Conservation (phyloP, 495 filamentous ascomycete genomes). For the Platismatia glauca region DNA sequence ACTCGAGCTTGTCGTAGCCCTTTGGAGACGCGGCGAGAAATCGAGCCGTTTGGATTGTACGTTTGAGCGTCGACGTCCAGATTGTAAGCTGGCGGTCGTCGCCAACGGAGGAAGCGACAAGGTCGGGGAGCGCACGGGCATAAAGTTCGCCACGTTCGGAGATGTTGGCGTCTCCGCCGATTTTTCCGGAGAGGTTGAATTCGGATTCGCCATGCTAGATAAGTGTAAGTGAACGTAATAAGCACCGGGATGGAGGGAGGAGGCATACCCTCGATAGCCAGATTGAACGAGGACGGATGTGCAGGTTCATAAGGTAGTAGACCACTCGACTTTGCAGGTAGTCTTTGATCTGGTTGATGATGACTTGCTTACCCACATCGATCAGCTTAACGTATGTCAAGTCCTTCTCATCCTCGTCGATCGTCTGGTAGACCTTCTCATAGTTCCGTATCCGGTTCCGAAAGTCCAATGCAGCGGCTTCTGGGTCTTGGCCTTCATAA, state of each 20-base stretch:
- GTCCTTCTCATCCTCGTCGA: slow-evolving; percentile 74
- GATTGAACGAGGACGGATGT: slow-evolving; percentile 94
- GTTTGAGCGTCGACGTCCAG: slow-evolving; percentile 92
- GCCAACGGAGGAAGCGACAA: slow-evolving; percentile 67
- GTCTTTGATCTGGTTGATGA: slow-evolving; percentile 95
- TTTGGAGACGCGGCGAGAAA: slow-evolving; percentile 53
- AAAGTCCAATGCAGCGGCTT: slow-evolving; percentile 82
- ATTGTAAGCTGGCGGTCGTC: slow-evolving; percentile 76
- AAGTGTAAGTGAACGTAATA: slow-evolving; percentile 16
- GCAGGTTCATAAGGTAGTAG: slow-evolving; percentile 96
- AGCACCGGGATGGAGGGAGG: background rate
- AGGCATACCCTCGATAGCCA: slow-evolving; percentile 84
- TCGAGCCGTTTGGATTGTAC: slow-evolving; percentile 84
- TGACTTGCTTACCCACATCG: slow-evolving; percentile 86
- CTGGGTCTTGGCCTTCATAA: slow-evolving; percentile 88
- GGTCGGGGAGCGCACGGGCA: slow-evolving; percentile 66
- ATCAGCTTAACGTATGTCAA: slow-evolving; percentile 95
- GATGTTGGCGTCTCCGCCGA: slow-evolving; percentile 83
- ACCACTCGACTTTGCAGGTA: slow-evolving; percentile 93
- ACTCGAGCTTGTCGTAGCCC: slow-evolving; percentile 83
- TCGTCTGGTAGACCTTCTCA: slow-evolving; percentile 88
- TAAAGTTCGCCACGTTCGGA: slow-evolving; percentile 84
- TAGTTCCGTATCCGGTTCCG: slow-evolving; percentile 91
- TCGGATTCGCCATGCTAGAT: slow-evolving; percentile 83
- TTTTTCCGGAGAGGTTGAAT: slow-evolving; percentile 78